Base-by-base conservation (phyloP, 2,329 filamentous ascomycete genomes). In the Gremmenia infestans region DNA sequence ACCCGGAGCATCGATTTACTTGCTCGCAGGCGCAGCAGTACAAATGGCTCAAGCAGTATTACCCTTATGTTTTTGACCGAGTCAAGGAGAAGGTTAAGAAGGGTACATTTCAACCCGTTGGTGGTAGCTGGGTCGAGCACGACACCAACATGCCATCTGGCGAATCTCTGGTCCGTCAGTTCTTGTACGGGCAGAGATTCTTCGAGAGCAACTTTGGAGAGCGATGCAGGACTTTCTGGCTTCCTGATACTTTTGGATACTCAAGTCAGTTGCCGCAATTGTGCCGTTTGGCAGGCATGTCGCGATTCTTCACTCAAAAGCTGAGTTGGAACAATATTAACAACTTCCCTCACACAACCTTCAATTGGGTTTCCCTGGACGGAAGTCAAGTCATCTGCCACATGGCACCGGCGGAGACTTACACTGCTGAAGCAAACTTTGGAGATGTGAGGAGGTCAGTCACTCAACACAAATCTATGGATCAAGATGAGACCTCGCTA, bases 261-360 rank as follows among this genome's bases (percentile, higher is more conserved):
- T 97, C 92, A 0, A 88, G 88, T 50, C 94, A 99, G 72, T 81
- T 99, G 43, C 94, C 94, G 12, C 94, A 99, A 69, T 78, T 99
- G 43, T 97, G 91, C 70, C 88, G 93, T 3, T 77, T 97, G 28
- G 89, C 94, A n/a, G 93, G 91, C 19, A 97, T 99, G 94, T 89
- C 83, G 56, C 85, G 93, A 36, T 99, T 99, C 78, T 88, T 99
- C 68, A 99, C 94, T 0, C 94, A 99, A 73, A 99, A 99, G 76
- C 79, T 99, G 57, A 97, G 93, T 77, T 99, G 94, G 94, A 97
- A 97, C 77, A 97, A 97, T 71, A 97, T 97, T 80, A 97, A 97
- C 76, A 96, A 89, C 69, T 99, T 97, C 75, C 94, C 94, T 0
- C 94, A 97, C 70, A 97, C 94, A 5, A 97, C 94, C 0, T 99